Evolutionary conservation across 345 rosid species (phyloP), one percentile per base, ranked within the genome.

Genomic region (Nephelium lappaceum): DNA sequence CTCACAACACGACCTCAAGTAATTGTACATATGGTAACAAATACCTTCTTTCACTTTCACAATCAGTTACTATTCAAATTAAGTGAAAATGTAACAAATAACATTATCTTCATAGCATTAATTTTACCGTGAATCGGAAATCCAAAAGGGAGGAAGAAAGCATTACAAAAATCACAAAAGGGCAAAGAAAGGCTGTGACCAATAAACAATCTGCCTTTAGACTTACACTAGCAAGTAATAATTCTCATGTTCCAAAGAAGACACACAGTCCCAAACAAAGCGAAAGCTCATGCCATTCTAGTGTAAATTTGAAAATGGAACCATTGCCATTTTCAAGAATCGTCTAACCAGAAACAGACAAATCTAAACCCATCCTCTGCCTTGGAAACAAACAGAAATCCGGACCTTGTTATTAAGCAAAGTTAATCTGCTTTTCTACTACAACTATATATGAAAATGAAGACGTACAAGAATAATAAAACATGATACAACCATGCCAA

Each of bases 361-460:
- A 16, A 14, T 23, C n/a, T 1, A 16, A 69, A 49, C 41, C 15
- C 53, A 49, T 12, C 12, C 43, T 41, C 43, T 41, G 43, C 43
- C 9, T 41, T 41, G 43, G 8, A 8, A 41, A 41, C 47, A 60
- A 51, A 72, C 78, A 9, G 27, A 82, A 25, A 57, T 63, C 49
- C 38, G 63, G 75, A 72, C 63, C 15, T 12, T n/a, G 51, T 2
- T 51, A 47, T 6, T 75, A 72, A 75, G 38, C 73, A 39, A 41
- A 67, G 73, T 24, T 68, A 55, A 55, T 53, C 18, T 55, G 49
- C 43, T 15, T 63, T 71, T 38, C 18, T 25, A 63, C 57, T 1
- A 14, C 18, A 11, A 49, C 53, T 15, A 65, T 36, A 71, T 47
- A 71, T 68, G 41, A 31, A 73, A 62, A 31, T 18, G 41, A 60